phyloP scores from a whole-genome alignment of 2,329 filamentous ascomycete genomes.

The Fusarium penzigii region DNA sequence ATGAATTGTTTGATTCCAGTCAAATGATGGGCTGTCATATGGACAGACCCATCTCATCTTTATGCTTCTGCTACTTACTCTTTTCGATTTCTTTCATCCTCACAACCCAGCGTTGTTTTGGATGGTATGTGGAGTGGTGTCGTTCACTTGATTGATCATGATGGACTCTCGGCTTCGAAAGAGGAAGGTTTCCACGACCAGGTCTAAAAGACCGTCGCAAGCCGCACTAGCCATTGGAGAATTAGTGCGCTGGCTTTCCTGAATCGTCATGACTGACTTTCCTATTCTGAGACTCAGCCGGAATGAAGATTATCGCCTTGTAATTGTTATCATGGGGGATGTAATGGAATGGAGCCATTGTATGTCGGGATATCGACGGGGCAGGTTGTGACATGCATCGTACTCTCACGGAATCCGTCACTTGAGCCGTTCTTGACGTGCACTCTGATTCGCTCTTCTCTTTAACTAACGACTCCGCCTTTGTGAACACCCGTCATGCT shows the following conservation, averaged over 20 bases:
- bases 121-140: background rate
- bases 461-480: too few species aligned
- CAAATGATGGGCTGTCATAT: slow-evolving; percentile 14
- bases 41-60: background rate
- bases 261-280: background rate
- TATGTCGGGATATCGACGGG: too few species aligned
- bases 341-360: too few species aligned
- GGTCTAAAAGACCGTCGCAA: background rate
- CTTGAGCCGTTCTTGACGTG: too few species aligned
- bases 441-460: too few species aligned
- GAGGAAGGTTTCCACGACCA: slow-evolving; percentile 26
- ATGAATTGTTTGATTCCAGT: background rate
- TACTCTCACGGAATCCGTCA: too few species aligned
- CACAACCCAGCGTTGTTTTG: slow-evolving; percentile 14
- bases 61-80: background rate
- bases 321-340: too few species aligned
- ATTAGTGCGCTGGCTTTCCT: background rate
- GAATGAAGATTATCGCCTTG: too few species aligned
- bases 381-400: too few species aligned
- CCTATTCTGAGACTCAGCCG: background rate
- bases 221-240: background rate
- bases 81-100: slow-evolving; percentile 1
- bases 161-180: slow-evolving; percentile 8
- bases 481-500: too few species aligned
- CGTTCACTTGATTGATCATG: background rate